phyloP scores from a whole-genome alignment of 345 rosid genomes.

The Psidium friedrichsthalianum region DNA sequence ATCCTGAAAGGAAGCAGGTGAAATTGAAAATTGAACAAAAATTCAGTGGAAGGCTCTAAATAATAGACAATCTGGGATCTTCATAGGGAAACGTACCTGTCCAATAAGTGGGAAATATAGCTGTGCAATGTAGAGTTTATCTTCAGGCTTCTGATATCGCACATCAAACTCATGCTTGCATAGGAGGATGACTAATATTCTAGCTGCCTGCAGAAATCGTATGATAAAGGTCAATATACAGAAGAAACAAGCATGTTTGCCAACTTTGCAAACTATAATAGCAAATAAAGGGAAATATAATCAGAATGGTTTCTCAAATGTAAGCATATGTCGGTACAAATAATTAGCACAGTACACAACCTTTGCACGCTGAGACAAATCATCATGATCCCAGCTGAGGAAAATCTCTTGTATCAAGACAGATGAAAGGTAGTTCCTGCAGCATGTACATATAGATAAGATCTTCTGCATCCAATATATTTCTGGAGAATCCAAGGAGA shows the following conservation, averaged over 20 bases:
- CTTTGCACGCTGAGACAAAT: constrained; percentile 87
- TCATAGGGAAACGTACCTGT: constrained; percentile 38
- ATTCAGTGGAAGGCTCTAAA: neutral
- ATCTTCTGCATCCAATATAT: neutral
- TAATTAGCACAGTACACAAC: constrained; percentile 13
- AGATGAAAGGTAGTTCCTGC: constrained; percentile 95
- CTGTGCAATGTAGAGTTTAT: constrained; percentile 93
- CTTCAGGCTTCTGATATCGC: constrained; percentile 98
- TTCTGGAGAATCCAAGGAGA: constrained; percentile 7
- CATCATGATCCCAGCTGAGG: constrained; percentile 97
- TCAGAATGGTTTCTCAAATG: neutral
- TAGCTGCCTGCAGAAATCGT: constrained; percentile 64
- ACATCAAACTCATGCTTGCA: constrained; percentile 98
- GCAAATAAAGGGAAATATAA: neutral
- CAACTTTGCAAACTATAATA: neutral
- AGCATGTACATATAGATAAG: constrained; percentile 19
- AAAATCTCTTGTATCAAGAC: constrained; percentile 92
- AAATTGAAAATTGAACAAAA: neutral
- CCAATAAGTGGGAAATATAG: constrained; percentile 89
- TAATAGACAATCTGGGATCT: neutral
- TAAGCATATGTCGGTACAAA: neutral
- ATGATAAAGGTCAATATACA: constrained; percentile 5
- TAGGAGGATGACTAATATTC: constrained; percentile 76
- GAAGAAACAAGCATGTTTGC: neutral
- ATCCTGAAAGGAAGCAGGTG: neutral